Base-by-base conservation (phyloP, 306 rosid genomes). In the Comarum palustre region DNA sequence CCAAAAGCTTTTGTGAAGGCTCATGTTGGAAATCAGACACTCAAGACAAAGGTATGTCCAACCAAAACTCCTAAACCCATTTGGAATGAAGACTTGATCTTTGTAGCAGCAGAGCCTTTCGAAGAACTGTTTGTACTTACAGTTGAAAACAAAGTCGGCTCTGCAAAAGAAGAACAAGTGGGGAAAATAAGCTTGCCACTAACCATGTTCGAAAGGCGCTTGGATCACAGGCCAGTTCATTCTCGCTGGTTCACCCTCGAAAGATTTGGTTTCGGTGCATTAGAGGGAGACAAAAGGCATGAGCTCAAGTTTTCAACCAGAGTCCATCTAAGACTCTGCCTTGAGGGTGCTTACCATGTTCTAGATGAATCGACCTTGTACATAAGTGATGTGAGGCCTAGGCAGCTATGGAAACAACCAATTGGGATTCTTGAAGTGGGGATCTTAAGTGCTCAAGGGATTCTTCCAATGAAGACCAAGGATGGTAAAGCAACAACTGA, bases 311-410 rank as follows among this genome's bases (percentile, higher is more conserved):
- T 91, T 74, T 89, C 97, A 0, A 83, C 82, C 71, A 47, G 85
- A 43, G 43, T 87, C 58, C 90, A 87, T 66, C 83, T 87, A 2
- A 79, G 92, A 69, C 92, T 87, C 1, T 87, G 92, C 63, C 92
- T 91, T 55, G 97, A 91, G 31, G 97, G 97, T 15, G 97, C 91
- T 54, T 91, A 91, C 68, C 97, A 91, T 81, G 97, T 91, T 6
- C 73, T 91, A 4, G 97, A 91, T 74, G 97, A 91, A 63, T 91
- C 92, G 0, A 89, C 92, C 0, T 79, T 91, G 92, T 89, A 89
- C 69, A 82, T 91, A 12, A 91, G 97, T 76, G 92, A 91, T 50
- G 89, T 87, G 27, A 83, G 96, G 79, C 87, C 97, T 50, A 78
- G 86, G 62, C 92, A 89, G 78, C 86, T 89, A 1, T 91, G 97